phyloP scores from a whole-genome alignment of 2,329 filamentous ascomycete genomes.

The Cladophialophora exuberans region DNA sequence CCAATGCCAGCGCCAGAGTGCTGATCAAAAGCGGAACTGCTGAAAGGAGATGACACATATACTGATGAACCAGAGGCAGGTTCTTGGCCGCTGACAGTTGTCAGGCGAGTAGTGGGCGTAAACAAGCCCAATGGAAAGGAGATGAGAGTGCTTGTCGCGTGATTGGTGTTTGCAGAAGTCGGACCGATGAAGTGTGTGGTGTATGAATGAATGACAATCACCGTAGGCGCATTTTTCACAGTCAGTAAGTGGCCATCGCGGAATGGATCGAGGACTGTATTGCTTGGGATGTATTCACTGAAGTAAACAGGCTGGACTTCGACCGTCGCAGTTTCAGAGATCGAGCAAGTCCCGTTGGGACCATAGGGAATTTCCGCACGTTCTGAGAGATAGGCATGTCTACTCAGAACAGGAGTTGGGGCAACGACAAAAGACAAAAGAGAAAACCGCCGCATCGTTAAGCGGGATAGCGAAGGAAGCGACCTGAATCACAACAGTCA shows the following conservation, averaged over 20 bases:
- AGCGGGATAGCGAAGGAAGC: not conserved
- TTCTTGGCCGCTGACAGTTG: too few species aligned
- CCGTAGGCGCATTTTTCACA: not conserved
- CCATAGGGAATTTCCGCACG: conserved; percentile 2
- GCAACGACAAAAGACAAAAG: not conserved
- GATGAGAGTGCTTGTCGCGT: not conserved
- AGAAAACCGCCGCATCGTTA: not conserved
- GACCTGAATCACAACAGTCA: not conserved
- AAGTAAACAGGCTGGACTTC: conserved; percentile 11
- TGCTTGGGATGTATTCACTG: not conserved
- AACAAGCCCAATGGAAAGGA: not conserved
- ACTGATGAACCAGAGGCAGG: too few species aligned
- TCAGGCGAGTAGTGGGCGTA: too few species aligned
- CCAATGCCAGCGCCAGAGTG: too few species aligned
- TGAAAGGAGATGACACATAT: too few species aligned
- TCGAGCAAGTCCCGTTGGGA: conserved; percentile 1
- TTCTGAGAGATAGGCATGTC: not conserved
- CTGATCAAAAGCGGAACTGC: too few species aligned
- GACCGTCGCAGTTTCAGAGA: not conserved
- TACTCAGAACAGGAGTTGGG: not conserved
- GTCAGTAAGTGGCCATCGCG: not conserved
- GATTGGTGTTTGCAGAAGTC: not conserved
- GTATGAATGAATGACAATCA: not conserved
- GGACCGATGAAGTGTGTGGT: not conserved
- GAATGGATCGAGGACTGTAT: conserved; percentile 4